phyloP scores from a whole-genome alignment of 805 yeast species.

The Komagataella mondaviorum region DNA sequence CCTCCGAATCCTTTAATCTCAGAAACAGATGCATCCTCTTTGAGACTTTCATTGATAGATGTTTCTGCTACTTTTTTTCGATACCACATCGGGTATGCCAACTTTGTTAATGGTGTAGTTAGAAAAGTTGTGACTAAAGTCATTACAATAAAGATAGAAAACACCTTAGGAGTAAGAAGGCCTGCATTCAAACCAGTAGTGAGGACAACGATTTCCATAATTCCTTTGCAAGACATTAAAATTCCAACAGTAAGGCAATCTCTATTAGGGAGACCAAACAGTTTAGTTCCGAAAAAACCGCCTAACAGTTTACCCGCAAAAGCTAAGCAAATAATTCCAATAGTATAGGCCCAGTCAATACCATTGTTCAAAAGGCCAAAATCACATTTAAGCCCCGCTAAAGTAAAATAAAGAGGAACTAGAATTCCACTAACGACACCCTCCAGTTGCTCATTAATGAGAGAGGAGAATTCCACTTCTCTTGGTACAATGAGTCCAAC shows the following conservation, averaged over 20 bases:
- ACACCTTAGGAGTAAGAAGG: conserved; percentile 49
- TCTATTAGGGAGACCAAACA: conserved; percentile 54
- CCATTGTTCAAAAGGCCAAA: conserved; percentile 52
- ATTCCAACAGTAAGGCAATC: conserved; percentile 69
- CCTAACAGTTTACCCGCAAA: conserved; percentile 55
- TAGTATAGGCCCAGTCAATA: conserved; percentile 64
- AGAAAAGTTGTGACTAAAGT: conserved; percentile 64
- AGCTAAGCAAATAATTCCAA: conserved; percentile 57
- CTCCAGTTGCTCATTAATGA: conserved; percentile 62
- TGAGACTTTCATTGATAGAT: not conserved
- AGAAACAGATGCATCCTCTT: not conserved
- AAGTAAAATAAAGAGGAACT: conserved; percentile 69
- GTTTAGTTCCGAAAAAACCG: conserved; percentile 50
- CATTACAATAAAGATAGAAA: conserved; percentile 77
- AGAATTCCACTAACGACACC: conserved; percentile 60
- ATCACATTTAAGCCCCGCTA: conserved; percentile 64
- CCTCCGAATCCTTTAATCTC: not conserved
- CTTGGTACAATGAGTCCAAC: conserved; percentile 68
- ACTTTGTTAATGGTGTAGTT: conserved; percentile 64
- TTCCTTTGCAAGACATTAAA: conserved; percentile 81
- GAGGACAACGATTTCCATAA: conserved; percentile 71
- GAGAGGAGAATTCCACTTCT: conserved; percentile 59
- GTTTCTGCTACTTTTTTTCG: conserved; percentile 28
- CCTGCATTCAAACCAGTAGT: conserved; percentile 62
- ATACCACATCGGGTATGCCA: conserved; percentile 47